Base-by-base conservation (phyloP, 768 basidiomycete species). In the Pisolithus orientalis region DNA sequence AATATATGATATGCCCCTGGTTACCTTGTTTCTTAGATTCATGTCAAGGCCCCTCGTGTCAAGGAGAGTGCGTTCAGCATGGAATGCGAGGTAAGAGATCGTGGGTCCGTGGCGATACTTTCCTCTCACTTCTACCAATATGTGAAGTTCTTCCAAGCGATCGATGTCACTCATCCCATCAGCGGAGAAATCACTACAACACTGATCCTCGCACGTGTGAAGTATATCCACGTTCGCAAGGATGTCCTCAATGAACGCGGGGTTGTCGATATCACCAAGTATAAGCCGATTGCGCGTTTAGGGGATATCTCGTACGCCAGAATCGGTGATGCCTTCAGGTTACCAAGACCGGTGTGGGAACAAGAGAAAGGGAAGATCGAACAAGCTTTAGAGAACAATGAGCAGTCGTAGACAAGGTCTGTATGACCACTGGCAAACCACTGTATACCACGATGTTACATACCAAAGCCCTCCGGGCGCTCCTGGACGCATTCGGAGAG, bases 41-140 rank as follows among this genome's bases (percentile, higher is more conserved):
- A 65, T 42, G 71, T 76, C 5, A 71, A 69, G 56, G 65, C 75
- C 2, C 50, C 74, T 1, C 62, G 75, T 16, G 72, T 76, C 39
- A 65, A 67, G 45, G 75, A 76, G 50, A 75, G 73, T 52, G 75
- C 74, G 7, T 75, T 76, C 60, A 73, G 68, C 59, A 72, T 76
- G 73, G 75, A 76, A 53, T 76, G 75, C 59, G 63, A 74, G 50
- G 44, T 28, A 45, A 45, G 44, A 27, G 14, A 29, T 14, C 3
- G 5, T 4, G 6, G 25, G 7, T 16, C n/a, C 17, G 11, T 9
- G 8, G 24, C 6, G 14, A 28, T 16, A 42, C 4, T 27, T 11
- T 29, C 11, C 11, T 49, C 14, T 38, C 31, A 45, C 16, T 37
- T 31, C 43, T 44, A 17, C 44, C 69, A 70, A 34, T 34, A 4